Percentiles rank a stretch among this genome's conserved stretches.
Conservation (phyloP, 2,329 filamentous ascomycete species). For the Phoma sp. region DNA sequence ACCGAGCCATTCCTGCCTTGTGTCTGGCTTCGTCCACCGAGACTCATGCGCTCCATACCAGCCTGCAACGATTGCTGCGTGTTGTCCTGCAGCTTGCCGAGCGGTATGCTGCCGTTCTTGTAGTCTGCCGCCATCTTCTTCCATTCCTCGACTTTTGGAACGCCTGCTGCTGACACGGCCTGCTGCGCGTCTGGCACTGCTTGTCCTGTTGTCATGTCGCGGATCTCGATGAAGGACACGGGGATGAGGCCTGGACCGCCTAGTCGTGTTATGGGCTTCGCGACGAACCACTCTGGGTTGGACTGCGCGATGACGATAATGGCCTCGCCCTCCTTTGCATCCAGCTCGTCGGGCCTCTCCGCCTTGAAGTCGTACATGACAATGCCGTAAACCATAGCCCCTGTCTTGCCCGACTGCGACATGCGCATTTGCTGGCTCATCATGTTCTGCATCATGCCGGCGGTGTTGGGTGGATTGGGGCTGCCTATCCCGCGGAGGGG, state of each 20-base stretch:
- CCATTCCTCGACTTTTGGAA: constrained; percentile 97
- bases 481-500: constrained; percentile 36
- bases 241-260: constrained; percentile 95
- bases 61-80: constrained; percentile 60
- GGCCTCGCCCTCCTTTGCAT: constrained; percentile 92
- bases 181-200: constrained; percentile 83
- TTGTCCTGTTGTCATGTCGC: constrained; percentile 88
- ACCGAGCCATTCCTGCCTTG: constrained; percentile 38
- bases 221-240: constrained; percentile 94
- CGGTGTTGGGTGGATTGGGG: constrained; percentile 41
- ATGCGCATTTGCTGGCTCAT: constrained; percentile 43
- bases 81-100: constrained; percentile 81
- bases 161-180: constrained; percentile 85
- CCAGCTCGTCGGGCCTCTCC: constrained; percentile 92
- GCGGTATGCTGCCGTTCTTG: constrained; percentile 97
- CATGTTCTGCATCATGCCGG: constrained; percentile 21
- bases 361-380: constrained; percentile 98
- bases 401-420: constrained; percentile 61
- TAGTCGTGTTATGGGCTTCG: constrained; percentile 97
- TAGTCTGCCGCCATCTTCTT: constrained; percentile 99
- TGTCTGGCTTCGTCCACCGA: constrained; percentile 57
- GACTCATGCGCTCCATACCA: constrained; percentile 77
- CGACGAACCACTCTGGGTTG: constrained; percentile 98
- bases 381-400: constrained; percentile 94
- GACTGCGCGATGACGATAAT: constrained; percentile 99